A percentile compares a stretch with the other conserved stretches of the same genome.
These are phyloP conservation scores for Hemisphaericaspora xylofermentans DNA, from an alignment of 1,139 yeast species.

Conservation along the genomic window DNA sequence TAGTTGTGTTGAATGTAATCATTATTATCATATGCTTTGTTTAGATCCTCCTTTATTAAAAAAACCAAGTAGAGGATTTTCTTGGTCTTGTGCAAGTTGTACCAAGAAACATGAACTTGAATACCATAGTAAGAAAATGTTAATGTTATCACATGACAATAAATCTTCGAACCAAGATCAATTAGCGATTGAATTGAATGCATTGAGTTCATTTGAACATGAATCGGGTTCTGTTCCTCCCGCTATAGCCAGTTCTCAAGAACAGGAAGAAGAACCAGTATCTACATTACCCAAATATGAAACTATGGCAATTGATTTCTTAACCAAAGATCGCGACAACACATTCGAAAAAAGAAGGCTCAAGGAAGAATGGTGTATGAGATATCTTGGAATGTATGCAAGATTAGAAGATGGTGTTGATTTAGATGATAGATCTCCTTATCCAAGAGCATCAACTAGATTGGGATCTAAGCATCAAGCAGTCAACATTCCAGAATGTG, in stretches of 20 bases:
- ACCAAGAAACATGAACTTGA: slow-evolving; percentile 43
- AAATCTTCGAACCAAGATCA: slow-evolving; percentile 41
- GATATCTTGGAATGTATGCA: slow-evolving; percentile 79
- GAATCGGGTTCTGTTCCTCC: slow-evolving; percentile 9
- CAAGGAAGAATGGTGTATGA: slow-evolving; percentile 73
- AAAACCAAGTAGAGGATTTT: slow-evolving; percentile 85
- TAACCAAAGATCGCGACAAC: slow-evolving; percentile 42
- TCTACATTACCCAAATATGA: slow-evolving; percentile 55
- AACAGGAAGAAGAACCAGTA: slow-evolving; percentile 11
- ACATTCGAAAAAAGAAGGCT: slow-evolving; percentile 49
- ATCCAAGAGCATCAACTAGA: slow-evolving; percentile 79
- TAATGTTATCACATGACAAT: slow-evolving; percentile 47
- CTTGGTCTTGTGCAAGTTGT: slow-evolving; percentile 91
- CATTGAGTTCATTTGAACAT: slow-evolving; percentile 18
- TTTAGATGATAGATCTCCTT: slow-evolving; percentile 70
- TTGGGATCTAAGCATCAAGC: slow-evolving; percentile 77
- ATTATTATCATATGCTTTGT: slow-evolving; percentile 76
- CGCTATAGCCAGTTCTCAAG: slow-evolving; percentile 6
- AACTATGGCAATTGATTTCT: slow-evolving; percentile 54
- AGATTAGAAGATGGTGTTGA: slow-evolving; percentile 78
- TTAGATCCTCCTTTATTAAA: slow-evolving; percentile 79
- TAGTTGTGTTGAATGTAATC: slow-evolving; percentile 76
- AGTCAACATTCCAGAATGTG: slow-evolving; percentile 63
- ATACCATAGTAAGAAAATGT: slow-evolving; percentile 28
- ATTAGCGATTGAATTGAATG: slow-evolving; percentile 25